Percentiles rank a stretch among this genome's conserved stretches.
phyloP scores from a whole-genome alignment of 306 rosid species.

The Notholithocarpus densiflorus region DNA sequence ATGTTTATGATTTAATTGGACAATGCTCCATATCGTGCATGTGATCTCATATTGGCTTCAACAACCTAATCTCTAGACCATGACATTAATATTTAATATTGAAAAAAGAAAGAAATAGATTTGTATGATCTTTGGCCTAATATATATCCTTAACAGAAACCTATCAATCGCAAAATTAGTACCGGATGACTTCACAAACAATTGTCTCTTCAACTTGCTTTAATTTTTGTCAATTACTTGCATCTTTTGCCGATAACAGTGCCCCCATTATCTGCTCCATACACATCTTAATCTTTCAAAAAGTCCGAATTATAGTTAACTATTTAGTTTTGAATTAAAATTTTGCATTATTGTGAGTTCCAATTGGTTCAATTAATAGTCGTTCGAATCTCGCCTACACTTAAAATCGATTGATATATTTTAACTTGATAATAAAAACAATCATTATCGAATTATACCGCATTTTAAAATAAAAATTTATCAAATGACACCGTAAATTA shows the following conservation, averaged over 20 bases:
- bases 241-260: conserved; percentile 13
- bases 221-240: conserved; percentile 18
- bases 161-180: conserved; percentile 16
- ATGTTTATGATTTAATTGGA: background rate
- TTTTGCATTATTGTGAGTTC: no score
- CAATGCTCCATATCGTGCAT: conserved; percentile 7
- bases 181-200: conserved; percentile 24
- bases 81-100: no score
- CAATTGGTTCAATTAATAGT: no score
- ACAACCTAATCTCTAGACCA: no score
- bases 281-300: background rate
- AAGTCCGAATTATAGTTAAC: conserved; percentile 8
- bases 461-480: no score
- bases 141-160: background rate
- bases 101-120: no score
- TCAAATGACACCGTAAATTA: no score
- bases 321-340: conserved; percentile 11
- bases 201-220: conserved; percentile 27
- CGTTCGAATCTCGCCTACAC: no score
- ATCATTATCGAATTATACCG: no score
- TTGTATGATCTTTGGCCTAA: no score
- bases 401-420: no score
- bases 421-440: no score
- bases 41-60: conserved; percentile 13
- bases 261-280: conserved; percentile 19